Conservation (phyloP, 2,329 filamentous ascomycete species). For the Colletotrichum sp. region DNA sequence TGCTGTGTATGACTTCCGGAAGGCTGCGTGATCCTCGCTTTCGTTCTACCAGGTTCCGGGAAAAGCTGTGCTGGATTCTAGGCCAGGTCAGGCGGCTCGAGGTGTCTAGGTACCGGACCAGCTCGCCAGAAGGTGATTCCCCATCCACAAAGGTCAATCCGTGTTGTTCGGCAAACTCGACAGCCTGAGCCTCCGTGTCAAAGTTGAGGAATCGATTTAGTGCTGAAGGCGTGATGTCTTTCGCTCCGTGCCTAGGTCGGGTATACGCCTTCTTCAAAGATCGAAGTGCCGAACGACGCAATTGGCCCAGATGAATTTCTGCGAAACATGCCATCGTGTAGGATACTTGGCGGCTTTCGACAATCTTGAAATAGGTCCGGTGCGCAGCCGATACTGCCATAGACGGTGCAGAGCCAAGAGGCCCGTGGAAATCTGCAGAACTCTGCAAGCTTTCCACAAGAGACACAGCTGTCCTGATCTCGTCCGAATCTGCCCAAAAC, state of each 20-base stretch:
- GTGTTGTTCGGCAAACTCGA: constrained; percentile 67
- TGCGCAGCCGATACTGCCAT: constrained; percentile 56
- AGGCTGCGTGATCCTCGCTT: constrained; percentile 61
- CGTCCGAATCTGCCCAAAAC: constrained; percentile 59
- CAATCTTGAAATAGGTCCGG: constrained; percentile 63
- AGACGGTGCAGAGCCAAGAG: constrained; percentile 54
- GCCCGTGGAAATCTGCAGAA: constrained; percentile 61
- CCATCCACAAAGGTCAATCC: constrained; percentile 54
- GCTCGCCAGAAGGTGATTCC: constrained; percentile 37
- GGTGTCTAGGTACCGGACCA: constrained; percentile 43
- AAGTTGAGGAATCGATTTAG: constrained; percentile 68
- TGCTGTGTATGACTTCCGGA: constrained; percentile 60
- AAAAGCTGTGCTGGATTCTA: constrained; percentile 61
- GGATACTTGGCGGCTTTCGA: constrained; percentile 61
- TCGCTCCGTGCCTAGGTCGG: constrained; percentile 60
- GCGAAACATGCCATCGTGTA: constrained; percentile 75
- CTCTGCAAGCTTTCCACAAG: constrained; percentile 67
- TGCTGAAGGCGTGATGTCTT: constrained; percentile 62
- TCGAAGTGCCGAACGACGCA: constrained; percentile 63
- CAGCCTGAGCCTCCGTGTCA: constrained; percentile 70
- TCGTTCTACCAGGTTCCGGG: constrained; percentile 60
- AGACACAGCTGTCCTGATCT: constrained; percentile 65
- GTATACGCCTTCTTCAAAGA: constrained; percentile 61
- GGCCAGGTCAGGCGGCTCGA: constrained; percentile 50
- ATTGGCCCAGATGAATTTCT: constrained; percentile 68